Base-by-base conservation (phyloP, 768 basidiomycete genomes). In the Chalciporus piperatus region DNA sequence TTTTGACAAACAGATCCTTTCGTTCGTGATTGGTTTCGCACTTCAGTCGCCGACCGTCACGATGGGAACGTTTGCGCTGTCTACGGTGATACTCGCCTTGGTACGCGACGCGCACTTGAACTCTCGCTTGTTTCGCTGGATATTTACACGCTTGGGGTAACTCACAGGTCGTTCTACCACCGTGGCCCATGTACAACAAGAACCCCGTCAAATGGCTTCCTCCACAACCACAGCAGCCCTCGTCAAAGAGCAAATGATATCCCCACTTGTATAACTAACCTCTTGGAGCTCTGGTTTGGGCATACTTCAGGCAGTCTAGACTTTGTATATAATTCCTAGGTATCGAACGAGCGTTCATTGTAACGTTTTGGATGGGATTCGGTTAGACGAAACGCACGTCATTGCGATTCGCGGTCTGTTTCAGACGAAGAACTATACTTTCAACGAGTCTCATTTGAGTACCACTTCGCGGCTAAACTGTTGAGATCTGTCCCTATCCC, bases 141-240 rank as follows among this genome's bases (percentile, higher is more conserved):
- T 20, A 38, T 48, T 60, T 27, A 63, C 32, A 7, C 11, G 17
- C 39, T 19, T 2, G 25, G 17, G 22, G 41, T 27, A 7, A n/a
- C 11, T 13, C 17, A 5, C 6, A 89, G 88, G 66, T 75, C 42
- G 72, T 83, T 12, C 53, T 90, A 4, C 89, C 88, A 0, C 83
- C 83, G 9, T 91, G 89, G 89, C 78, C 82, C 0, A 70, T 79
- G 67, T 64, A 54, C 35, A 66, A 64, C 23, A 40, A 40, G 17
- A 50, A 64, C 32, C 52, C 63, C 4, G 52, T 64, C 45, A 45
- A 64, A 39, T 64, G 64, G 63, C 54, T 56, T 39, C 25, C 61
- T 14, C n/a, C 58, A 41, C 63, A 63, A n/a, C 51, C 61, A 2
- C 17, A 63, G 14, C 51, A 61, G 3, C 20, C 28, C 10, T 10